Evolutionary conservation across 2,329 filamentous ascomycete species (phyloP), one percentile per base, ranked within the genome.

Genomic region (Diaporthe sp.): DNA sequence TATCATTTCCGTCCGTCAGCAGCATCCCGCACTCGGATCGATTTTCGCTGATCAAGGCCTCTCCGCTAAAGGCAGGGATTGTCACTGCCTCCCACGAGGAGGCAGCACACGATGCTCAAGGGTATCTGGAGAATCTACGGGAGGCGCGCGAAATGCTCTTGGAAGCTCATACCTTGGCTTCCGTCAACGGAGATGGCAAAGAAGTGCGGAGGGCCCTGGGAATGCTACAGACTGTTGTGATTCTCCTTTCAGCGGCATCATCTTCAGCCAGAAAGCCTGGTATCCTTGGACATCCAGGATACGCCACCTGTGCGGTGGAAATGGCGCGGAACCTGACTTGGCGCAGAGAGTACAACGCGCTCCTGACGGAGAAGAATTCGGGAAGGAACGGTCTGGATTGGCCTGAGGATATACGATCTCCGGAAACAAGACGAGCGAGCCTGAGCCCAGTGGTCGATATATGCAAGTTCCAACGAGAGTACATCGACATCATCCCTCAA

Each of bases 401-500:
- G 78, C 82, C 84, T 22, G 80, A 85, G 4, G 80, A 84, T 1
- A 77, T 83, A 2, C 80, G 79, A 8, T 78, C 78, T 15, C 68
- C 78, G 9, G 80, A 82, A 37, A 70, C 80, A 7, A 83, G 85
- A 58, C 85, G 85, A 34, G 81, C 81, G 2, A 90, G 88, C 76
- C 82, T 90, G 25, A 87, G 85, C 1, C 82, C 87, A 74, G 83
- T 86, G 6, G 84, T 87, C 13, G 88, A 93, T 77, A 88, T 92
- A 79, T 84, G 87, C 58, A 87, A 88, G 37, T 97, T 98, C 80
- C 94, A 96, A 81, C 88, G 89, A 77, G 91, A 96, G 61, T 98
- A 95, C 79, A 89, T 98, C 69, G 94, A 98, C 80, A 93, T 96
- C 68, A 92, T 99, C 8, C 97, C 97, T 0, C 85, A 88, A 53